phyloP scores from a whole-genome alignment of 2,329 filamentous ascomycete genomes.

The Xylariales sp. region DNA sequence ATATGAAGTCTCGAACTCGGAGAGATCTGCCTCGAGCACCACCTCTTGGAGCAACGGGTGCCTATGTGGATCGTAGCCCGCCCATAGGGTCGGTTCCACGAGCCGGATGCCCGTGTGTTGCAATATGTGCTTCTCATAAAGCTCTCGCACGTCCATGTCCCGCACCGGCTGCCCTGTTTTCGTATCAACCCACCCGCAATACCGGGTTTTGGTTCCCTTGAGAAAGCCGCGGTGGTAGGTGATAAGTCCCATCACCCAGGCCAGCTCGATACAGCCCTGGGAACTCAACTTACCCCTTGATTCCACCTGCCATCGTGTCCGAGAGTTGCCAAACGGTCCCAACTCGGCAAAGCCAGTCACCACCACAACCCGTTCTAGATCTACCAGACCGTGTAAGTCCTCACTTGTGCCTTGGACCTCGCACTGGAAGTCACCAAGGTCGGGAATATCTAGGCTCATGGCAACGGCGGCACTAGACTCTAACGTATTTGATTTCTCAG shows the following conservation, averaged over 20 bases:
- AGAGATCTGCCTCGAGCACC: slow-evolving; percentile 24
- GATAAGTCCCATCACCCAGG: slow-evolving; percentile 71
- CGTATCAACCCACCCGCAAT: slow-evolving; percentile 51
- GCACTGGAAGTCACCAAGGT: slow-evolving; percentile 14
- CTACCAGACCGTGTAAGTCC: slow-evolving; percentile 25
- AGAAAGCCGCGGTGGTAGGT: slow-evolving; percentile 64
- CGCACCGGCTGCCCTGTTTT: slow-evolving; percentile 18
- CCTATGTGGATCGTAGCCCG: slow-evolving; percentile 16
- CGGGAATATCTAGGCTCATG: slow-evolving; percentile 16
- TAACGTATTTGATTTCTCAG: too few relatives aligned
- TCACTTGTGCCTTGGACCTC: slow-evolving; percentile 5
- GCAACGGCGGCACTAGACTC: too few relatives aligned
- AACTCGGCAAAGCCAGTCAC: slow-evolving; percentile 32
- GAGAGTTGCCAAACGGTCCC: slow-evolving; percentile 63
- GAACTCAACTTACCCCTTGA: slow-evolving; percentile 62
- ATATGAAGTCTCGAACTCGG: slow-evolving; percentile 24
- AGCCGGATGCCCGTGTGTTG: slow-evolving; percentile 27
- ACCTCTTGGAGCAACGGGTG: slow-evolving; percentile 28
- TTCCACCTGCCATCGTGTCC: slow-evolving; percentile 71
- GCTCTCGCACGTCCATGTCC: slow-evolving; percentile 23
- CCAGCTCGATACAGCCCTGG: slow-evolving; percentile 69
- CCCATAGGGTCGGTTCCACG: slow-evolving; percentile 18
- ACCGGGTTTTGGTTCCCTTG: slow-evolving; percentile 54
- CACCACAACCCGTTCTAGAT: slow-evolving; percentile 30
- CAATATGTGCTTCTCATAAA: slow-evolving; percentile 24